Percentiles rank a stretch among this genome's conserved stretches.
These are phyloP conservation scores for Cyberlindnera petersonii DNA, from an alignment of 805 yeast species.

Conservation along the genomic window DNA sequence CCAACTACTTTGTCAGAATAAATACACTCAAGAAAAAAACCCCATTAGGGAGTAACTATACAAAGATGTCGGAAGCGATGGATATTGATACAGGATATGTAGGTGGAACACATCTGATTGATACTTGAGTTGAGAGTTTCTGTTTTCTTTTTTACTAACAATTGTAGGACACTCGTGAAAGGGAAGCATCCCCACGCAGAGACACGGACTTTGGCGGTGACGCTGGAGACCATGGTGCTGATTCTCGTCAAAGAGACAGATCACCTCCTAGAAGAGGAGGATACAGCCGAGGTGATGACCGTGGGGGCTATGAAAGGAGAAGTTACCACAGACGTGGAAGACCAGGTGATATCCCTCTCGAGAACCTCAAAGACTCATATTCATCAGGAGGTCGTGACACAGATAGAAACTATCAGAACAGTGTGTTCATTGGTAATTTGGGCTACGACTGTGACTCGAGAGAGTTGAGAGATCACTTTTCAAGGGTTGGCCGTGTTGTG, in stretches of 20 bases:
- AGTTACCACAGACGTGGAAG: not conserved
- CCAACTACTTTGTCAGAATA: no score
- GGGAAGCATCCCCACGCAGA: conserved; percentile 31
- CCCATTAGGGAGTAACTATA: no score
- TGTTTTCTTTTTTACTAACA: conserved; percentile 6
- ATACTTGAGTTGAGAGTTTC: not conserved
- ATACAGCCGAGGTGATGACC: conserved; percentile 1
- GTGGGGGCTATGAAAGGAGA: conserved; percentile 1
- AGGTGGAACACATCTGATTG: conserved; percentile 1
- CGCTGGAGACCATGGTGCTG: conserved; percentile 5
- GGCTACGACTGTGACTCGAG: conserved; percentile 60
- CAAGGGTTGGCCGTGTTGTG: conserved; percentile 58
- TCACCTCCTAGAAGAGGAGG: conserved; percentile 30
- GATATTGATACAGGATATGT: conserved; percentile 43
- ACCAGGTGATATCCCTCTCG: conserved; percentile 15
- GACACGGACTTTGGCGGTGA: conserved; percentile 21
- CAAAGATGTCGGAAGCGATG: conserved; percentile 51
- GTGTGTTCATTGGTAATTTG: conserved; percentile 70
- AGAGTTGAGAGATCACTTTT: conserved; percentile 57
- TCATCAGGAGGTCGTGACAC: conserved; percentile 32
- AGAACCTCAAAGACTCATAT: conserved; percentile 29
- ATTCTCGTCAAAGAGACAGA: conserved; percentile 9
- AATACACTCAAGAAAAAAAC: not conserved
- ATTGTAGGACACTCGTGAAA: conserved; percentile 24
- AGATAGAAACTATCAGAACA: conserved; percentile 60